Conservation (phyloP, 257 asterid genomes). For the Thymus quinquecostatus region DNA sequence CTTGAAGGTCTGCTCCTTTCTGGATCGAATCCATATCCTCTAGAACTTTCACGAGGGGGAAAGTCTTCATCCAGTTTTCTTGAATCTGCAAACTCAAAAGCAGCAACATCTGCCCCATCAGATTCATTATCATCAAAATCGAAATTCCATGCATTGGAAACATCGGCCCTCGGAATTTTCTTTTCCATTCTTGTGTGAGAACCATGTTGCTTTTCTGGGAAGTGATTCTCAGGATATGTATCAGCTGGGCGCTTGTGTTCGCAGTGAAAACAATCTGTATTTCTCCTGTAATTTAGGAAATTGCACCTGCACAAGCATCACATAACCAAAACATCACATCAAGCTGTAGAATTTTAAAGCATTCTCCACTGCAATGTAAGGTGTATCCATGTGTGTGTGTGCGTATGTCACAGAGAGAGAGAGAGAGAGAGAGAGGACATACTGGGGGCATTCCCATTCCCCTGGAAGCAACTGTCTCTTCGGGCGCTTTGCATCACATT, state of each 20-base stretch:
- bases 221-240: constrained; percentile 60
- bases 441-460: constrained; percentile 99
- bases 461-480: constrained; percentile 98
- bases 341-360: constrained; percentile 22
- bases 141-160: constrained; percentile 91
- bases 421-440: constrained; percentile 38
- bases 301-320: constrained; percentile 74
- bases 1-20: constrained; percentile 43
- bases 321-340: constrained; percentile 24
- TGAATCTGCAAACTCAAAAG: constrained; percentile 94
- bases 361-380: neutral
- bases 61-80: constrained; percentile 51
- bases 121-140: constrained; percentile 97
- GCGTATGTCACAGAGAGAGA: neutral
- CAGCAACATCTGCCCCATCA: constrained; percentile 96
- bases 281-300: constrained; percentile 94
- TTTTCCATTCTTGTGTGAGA: constrained; percentile 52
- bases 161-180: constrained; percentile 48
- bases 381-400: neutral
- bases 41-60: constrained; percentile 43
- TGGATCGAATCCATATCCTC: constrained; percentile 47
- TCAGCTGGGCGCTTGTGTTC: constrained; percentile 94
- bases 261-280: constrained; percentile 89
- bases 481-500: constrained; percentile 97
- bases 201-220: constrained; percentile 52